Conservation (phyloP, 2,329 filamentous ascomycete genomes). For the Claviceps sp. region DNA sequence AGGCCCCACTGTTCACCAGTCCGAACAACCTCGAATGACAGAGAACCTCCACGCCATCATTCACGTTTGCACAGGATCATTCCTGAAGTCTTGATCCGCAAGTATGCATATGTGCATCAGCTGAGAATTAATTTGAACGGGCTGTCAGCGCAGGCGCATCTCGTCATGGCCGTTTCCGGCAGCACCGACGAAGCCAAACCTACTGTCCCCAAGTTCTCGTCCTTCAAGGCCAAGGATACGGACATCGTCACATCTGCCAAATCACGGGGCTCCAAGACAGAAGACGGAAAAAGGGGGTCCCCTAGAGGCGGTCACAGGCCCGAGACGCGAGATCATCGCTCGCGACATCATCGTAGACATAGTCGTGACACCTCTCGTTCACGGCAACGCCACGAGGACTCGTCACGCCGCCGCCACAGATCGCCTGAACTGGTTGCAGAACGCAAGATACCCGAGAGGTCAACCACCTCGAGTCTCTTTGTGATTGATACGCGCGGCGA, state of each 20-base stretch:
- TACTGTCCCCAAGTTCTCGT: constrained; percentile 53
- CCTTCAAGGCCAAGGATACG: constrained; percentile 45
- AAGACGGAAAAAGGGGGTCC: constrained; percentile 9
- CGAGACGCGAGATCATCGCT: constrained; percentile 7
- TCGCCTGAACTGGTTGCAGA: not conserved
- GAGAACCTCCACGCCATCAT: no score
- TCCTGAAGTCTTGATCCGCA: not conserved
- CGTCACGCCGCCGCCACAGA: not conserved
- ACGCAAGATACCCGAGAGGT: not conserved
- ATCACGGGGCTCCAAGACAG: constrained; percentile 6
- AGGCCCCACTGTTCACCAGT: no score
- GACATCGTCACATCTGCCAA: constrained; percentile 21
- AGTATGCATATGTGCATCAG: not conserved
- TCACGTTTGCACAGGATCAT: no score
- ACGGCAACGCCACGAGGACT: not conserved
- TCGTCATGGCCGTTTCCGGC: constrained; percentile 13
- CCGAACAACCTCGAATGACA: no score
- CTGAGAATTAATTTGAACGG: not conserved
- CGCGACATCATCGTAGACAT: not conserved
- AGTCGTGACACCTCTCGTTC: not conserved
- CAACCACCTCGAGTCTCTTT: constrained; percentile 26
- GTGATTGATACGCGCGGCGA: constrained; percentile 66
- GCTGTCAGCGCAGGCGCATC: not conserved
- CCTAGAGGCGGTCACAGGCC: constrained; percentile 1
- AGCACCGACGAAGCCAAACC: constrained; percentile 11